Percentiles rank a stretch among this genome's conserved stretches.
These are phyloP conservation scores for Tremellales sp. DNA, from an alignment of 1,284 basidiomycete species.

Conservation along the genomic window DNA sequence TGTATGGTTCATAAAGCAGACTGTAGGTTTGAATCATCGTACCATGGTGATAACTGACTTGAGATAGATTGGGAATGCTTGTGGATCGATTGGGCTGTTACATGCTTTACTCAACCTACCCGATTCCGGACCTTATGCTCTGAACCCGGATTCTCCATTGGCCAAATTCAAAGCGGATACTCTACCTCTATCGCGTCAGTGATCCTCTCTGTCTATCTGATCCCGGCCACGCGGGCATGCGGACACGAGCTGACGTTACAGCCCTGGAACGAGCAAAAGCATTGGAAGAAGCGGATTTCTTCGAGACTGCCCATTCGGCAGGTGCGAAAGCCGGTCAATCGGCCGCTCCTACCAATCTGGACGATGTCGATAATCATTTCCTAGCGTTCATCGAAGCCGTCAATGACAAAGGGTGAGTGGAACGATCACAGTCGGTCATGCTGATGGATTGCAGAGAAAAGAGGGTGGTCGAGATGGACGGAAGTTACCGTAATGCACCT, in stretches of 20 bases:
- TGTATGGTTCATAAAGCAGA: slow-evolving; percentile 52
- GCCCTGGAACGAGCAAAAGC: slow-evolving; percentile 63
- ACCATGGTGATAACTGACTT: neutral
- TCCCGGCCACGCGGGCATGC: no score
- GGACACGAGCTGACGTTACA: slow-evolving; percentile 7
- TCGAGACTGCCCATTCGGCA: slow-evolving; percentile 67
- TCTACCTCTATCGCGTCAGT: slow-evolving; percentile 30
- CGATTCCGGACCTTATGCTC: slow-evolving; percentile 18
- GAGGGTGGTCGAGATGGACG: slow-evolving; percentile 77
- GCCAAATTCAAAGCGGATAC: slow-evolving; percentile 40
- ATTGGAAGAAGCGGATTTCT: slow-evolving; percentile 69
- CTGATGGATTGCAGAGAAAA: slow-evolving; percentile 32
- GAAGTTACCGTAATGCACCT: slow-evolving; percentile 60
- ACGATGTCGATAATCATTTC: slow-evolving; percentile 73
- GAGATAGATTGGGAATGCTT: slow-evolving; percentile 73
- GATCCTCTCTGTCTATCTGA: neutral
- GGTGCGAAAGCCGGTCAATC: slow-evolving; percentile 68
- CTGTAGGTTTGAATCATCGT: slow-evolving; percentile 23
- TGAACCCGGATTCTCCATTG: slow-evolving; percentile 27
- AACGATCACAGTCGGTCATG: neutral
- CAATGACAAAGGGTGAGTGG: slow-evolving; percentile 33
- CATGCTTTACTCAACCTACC: slow-evolving; percentile 57
- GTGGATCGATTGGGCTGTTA: slow-evolving; percentile 81
- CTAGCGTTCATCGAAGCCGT: slow-evolving; percentile 71
- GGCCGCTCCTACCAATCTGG: slow-evolving; percentile 50